Conservation (phyloP, 202 grass and related monocot species). For the Hordeum pubiflorum region DNA sequence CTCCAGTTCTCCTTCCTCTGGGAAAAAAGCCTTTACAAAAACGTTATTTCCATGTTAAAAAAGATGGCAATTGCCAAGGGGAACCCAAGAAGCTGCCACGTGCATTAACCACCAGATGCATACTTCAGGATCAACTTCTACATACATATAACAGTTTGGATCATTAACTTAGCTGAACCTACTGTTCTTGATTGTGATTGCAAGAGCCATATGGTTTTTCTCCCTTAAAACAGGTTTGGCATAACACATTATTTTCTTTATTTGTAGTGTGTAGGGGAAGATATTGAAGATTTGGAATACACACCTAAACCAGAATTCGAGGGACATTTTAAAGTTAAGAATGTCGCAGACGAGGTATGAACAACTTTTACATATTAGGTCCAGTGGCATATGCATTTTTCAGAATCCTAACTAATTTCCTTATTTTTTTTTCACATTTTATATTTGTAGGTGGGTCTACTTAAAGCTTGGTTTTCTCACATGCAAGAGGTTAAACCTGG, state of each 20-base stretch:
- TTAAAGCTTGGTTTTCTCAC: slow-evolving; percentile 93
- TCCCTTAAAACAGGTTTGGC: not conserved
- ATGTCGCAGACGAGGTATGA: slow-evolving; percentile 81
- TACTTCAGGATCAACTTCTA: not conserved
- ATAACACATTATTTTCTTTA: slow-evolving; percentile 1
- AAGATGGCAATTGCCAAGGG: not conserved
- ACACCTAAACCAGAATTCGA: slow-evolving; percentile 96
- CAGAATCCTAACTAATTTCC: slow-evolving; percentile 2
- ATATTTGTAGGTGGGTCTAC: slow-evolving; percentile 56
- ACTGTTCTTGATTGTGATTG: slow-evolving; percentile 8
- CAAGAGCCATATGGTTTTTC: slow-evolving; percentile 9
- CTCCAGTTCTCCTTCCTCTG: not conserved
- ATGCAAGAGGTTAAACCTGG: slow-evolving; percentile 98
- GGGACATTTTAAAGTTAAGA: slow-evolving; percentile 81
- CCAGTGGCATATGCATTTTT: slow-evolving; percentile 1
- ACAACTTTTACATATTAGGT: not conserved
- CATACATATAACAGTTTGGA: not conserved
- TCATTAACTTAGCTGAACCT: slow-evolving; percentile 12
- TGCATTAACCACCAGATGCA: not conserved
- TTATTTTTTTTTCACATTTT: slow-evolving; percentile 28
- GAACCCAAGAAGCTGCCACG: not conserved
- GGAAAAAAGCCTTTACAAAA: not conserved
- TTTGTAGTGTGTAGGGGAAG: slow-evolving; percentile 86
- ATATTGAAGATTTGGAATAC: slow-evolving; percentile 98
- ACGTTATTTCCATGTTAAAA: not conserved